Evolutionary conservation across 352 stramenopile genomes (phyloP).

Genomic region (Pythium dissimile): DNA sequence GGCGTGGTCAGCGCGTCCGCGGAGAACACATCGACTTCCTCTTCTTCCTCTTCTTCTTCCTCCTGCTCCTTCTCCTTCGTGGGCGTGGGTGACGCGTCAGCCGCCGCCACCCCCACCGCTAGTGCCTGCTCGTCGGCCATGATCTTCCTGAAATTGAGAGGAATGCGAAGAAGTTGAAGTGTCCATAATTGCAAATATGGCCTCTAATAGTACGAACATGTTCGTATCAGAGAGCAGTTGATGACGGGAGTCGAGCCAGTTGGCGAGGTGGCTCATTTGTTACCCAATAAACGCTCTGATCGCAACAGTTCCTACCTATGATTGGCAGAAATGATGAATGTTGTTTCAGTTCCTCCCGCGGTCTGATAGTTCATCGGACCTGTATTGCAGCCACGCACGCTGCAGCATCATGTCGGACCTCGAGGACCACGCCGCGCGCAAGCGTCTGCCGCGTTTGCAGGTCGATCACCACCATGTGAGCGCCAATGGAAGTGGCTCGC

Average conservation of each 20-base stretch:
- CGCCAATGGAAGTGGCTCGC: neutral
- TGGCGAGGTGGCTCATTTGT: neutral
- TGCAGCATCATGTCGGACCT: slow-evolving; percentile 24
- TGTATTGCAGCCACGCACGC: slow-evolving; percentile 2
- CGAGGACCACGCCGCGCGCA: slow-evolving; percentile 19
- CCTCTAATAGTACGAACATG: too few relatives aligned
- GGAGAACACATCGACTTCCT: slow-evolving; percentile 20
- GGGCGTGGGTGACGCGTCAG: too few relatives aligned
- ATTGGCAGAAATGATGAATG: too few relatives aligned
- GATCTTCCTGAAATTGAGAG: too few relatives aligned
- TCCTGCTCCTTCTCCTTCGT: slow-evolving; percentile 1
- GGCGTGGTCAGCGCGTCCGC: slow-evolving; percentile 1
- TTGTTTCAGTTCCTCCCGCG: too few relatives aligned
- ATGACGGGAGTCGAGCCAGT: neutral
- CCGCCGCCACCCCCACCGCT: neutral
- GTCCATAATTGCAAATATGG: too few relatives aligned
- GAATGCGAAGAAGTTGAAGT: too few relatives aligned
- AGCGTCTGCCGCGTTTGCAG: slow-evolving; percentile 24
- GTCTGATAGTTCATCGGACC: too few relatives aligned
- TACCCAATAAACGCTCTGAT: neutral
- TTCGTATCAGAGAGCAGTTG: too few relatives aligned
- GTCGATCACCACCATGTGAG: neutral
- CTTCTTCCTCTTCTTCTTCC: slow-evolving; percentile 10
- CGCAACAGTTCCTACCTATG: neutral
- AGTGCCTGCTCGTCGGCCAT: slow-evolving; percentile 4